Percentiles rank a stretch among this genome's conserved stretches.
Conservation (phyloP, 176 grass and related monocot genomes). For the Triticum turgidum region DNA sequence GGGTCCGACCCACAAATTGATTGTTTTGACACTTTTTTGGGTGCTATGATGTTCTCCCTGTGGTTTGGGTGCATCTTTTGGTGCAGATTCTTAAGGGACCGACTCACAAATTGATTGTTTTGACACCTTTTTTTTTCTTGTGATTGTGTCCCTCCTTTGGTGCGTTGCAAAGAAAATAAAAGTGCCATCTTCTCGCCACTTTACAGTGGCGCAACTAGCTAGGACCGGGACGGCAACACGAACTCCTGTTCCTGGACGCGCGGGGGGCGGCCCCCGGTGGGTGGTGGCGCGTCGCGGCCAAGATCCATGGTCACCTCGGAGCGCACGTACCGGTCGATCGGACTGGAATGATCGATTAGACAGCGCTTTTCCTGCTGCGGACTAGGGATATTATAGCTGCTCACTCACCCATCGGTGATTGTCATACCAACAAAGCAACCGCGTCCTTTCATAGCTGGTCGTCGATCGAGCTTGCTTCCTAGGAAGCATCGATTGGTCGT, state of each 20-base stretch:
- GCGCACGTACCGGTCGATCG: background rate
- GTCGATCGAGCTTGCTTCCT: background rate
- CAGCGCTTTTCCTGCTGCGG: constrained; percentile 6
- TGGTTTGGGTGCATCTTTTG: background rate
- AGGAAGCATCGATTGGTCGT: background rate
- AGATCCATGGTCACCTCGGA: background rate
- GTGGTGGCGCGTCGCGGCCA: background rate
- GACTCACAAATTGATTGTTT: too few species aligned
- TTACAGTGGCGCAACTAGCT: background rate
- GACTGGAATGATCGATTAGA: background rate
- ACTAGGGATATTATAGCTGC: background rate
- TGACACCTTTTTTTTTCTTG: background rate
- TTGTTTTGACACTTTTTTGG: too few species aligned
- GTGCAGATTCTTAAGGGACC: background rate
- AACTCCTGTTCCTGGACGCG: too few species aligned
- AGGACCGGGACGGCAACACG: too few species aligned
- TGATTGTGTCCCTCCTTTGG: background rate
- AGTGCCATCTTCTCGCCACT: background rate
- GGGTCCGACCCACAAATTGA: too few species aligned
- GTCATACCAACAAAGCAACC: background rate
- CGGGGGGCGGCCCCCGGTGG: background rate
- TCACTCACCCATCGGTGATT: background rate
- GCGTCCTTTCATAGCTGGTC: background rate
- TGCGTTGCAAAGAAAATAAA: background rate
- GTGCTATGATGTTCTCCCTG: too few species aligned